Percentiles rank a stretch among this genome's conserved stretches.
phyloP scores from a whole-genome alignment of 805 yeast genomes.

The Candida nanaspora region DNA sequence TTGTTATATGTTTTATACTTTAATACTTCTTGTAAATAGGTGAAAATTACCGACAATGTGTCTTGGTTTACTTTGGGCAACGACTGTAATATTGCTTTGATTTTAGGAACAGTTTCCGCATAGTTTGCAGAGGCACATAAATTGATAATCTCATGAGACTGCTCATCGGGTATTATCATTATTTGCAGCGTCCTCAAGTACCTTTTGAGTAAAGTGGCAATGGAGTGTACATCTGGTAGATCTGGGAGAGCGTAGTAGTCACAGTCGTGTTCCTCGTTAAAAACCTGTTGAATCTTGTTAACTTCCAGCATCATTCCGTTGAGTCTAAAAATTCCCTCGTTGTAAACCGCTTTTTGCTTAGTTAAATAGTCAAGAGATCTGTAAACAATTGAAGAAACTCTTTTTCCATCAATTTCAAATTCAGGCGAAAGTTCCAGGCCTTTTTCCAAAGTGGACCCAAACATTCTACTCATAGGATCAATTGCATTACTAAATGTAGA shows the following conservation, averaged over 20 bases:
- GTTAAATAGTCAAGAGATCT: slow-evolving; percentile 67
- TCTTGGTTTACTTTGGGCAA: slow-evolving; percentile 53
- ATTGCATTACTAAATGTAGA: not conserved
- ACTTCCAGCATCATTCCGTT: slow-evolving; percentile 83
- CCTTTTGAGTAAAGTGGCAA: slow-evolving; percentile 78
- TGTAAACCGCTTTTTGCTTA: slow-evolving; percentile 63
- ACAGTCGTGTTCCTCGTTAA: slow-evolving; percentile 61
- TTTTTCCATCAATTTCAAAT: slow-evolving; percentile 31
- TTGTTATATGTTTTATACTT: slow-evolving; percentile 57
- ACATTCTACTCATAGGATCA: slow-evolving; percentile 33
- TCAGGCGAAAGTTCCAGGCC: slow-evolving; percentile 47
- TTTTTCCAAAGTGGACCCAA: slow-evolving; percentile 56
- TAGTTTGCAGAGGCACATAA: slow-evolving; percentile 21
- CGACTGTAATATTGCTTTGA: slow-evolving; percentile 28
- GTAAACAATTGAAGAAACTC: slow-evolving; percentile 69
- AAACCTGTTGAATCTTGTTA: slow-evolving; percentile 57
- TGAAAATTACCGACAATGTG: slow-evolving; percentile 57
- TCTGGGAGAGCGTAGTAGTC: slow-evolving; percentile 45
- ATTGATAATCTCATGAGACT: slow-evolving; percentile 27
- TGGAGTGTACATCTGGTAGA: slow-evolving; percentile 72
- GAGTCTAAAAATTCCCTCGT: slow-evolving; percentile 86
- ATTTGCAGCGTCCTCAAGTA: slow-evolving; percentile 74
- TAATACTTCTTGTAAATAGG: slow-evolving; percentile 58
- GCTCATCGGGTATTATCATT: slow-evolving; percentile 52
- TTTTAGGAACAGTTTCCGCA: slow-evolving; percentile 15